Percentiles rank a stretch among this genome's conserved stretches.
These are phyloP conservation scores for Talaromyces adpressus DNA, from an alignment of 495 filamentous ascomycete species.

Conservation along the genomic window DNA sequence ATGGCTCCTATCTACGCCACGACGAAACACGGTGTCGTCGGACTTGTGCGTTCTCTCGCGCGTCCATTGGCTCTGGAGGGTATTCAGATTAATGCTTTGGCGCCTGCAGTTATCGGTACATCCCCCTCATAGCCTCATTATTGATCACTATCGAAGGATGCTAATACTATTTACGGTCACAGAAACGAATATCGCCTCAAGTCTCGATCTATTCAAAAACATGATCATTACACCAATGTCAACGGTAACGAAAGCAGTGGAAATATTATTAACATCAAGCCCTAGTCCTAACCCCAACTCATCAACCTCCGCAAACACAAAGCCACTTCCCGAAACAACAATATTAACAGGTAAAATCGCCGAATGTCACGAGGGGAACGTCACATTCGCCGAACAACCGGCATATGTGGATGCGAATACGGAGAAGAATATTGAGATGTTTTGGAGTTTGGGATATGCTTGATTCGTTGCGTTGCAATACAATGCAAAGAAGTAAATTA, in stretches of 20 bases:
- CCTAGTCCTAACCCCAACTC: background rate
- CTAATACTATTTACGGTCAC: background rate
- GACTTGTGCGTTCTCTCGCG: conserved; percentile 42
- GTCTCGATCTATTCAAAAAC: conserved; percentile 34
- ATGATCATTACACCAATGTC: conserved; percentile 50
- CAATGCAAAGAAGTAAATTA: background rate
- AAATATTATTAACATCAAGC: conserved; percentile 3
- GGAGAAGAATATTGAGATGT: conserved; percentile 40
- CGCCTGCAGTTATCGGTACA: conserved; percentile 43
- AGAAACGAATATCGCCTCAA: conserved; percentile 44
- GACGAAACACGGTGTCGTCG: conserved; percentile 44
- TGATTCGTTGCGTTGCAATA: conserved; percentile 11
- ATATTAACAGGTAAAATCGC: conserved; percentile 22
- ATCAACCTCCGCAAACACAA: background rate
- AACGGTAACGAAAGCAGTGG: conserved; percentile 38
- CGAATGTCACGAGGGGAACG: conserved; percentile 48
- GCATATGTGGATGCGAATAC: conserved; percentile 47
- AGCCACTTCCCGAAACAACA: background rate
- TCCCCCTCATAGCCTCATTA: no score
- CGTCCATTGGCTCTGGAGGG: conserved; percentile 25
- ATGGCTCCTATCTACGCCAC: conserved; percentile 47
- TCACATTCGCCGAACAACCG: conserved; percentile 40
- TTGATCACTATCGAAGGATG: background rate
- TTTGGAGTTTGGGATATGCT: conserved; percentile 38
- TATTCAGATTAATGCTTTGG: conserved; percentile 48